Evolutionary conservation across 441 rosid genomes (phyloP).

Genomic region (Pelargonium fulgidum): DNA sequence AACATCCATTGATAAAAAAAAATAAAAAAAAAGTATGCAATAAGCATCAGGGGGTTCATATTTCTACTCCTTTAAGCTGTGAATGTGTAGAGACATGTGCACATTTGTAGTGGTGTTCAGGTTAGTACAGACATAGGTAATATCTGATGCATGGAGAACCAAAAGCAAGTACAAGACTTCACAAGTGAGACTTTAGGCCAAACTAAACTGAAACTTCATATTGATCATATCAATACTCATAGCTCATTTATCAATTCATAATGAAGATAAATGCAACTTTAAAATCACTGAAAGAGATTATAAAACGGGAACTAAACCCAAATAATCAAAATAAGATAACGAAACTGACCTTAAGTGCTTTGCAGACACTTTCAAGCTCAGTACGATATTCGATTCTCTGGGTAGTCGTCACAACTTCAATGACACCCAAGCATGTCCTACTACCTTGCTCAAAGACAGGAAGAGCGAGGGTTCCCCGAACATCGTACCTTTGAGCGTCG

Average conservation of each 20-base stretch:
- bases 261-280: neutral
- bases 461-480: conserved; percentile 78
- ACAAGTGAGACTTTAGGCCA: neutral
- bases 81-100: too few relatives aligned
- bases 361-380: conserved; percentile 75
- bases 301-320: neutral
- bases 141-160: too few relatives aligned
- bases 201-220: neutral
- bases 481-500: conserved; percentile 66
- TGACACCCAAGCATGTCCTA: conserved; percentile 75
- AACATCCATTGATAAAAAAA: too few relatives aligned
- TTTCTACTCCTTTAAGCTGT: too few relatives aligned
- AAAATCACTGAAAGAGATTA: neutral
- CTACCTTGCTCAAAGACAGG: conserved; percentile 88
- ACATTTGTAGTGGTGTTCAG: too few relatives aligned
- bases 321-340: neutral
- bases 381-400: conserved; percentile 53
- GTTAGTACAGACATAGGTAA: too few relatives aligned
- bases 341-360: conserved; percentile 72
- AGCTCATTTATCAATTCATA: neutral
- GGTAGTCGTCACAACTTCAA: conserved; percentile 74
- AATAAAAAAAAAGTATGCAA: too few relatives aligned
- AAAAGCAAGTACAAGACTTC: neutral
- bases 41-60: too few relatives aligned
- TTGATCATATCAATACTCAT: neutral